Base-by-base conservation (phyloP, 2,329 filamentous ascomycete species). In the Rhinocladiella similis region DNA sequence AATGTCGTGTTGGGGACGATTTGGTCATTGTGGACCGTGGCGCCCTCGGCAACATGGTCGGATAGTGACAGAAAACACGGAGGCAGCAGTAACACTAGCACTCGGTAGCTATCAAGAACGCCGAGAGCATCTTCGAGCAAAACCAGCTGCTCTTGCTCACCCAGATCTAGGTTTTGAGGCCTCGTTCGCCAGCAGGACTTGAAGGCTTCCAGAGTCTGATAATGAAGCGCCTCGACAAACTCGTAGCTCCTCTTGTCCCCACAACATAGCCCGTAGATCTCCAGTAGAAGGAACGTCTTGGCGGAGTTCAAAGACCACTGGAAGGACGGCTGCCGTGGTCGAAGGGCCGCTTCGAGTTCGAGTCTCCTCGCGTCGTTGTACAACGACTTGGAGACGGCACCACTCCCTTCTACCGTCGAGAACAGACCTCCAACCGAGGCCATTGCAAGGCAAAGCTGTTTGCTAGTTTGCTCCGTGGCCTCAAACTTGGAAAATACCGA, bases 211-310 rank as follows among this genome's bases (percentile, higher is more conserved):
- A n/a, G n/a, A n/a, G n/a, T n/a, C n/a, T n/a, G n/a, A n/a, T n/a
- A n/a, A 35, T 59, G 41, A 20, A 55, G 55, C 19, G 52, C 51
- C 52, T 59, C 56, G 14, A 51, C 51, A 27, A 59, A 59, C 25
- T 59, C 56, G 16, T 52, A 59, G 52, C 56, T 59, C 38, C 56
- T 47, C 42, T 59, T 59, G 35, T 59, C 47, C 14, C 56, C 56
- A 22, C 47, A 48, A 18, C 56, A 59, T 3, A 59, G 45, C 6
- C 56, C 56, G 22, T 59, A 59, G 7, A 55, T n/a, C 16, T 59
- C 51, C 12, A 59, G 42, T 9, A 59, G 47, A 14, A 56, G 47
- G 33, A 56, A 56, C 19, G 18, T 16, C 12, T 10, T 12, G 10
- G n/a, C 12, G 19, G 48, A 2, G 16, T 20, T 5, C 16, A 20